Conservation (phyloP, 73 alveolate species). For the Tetrahymena malaccensis region DNA sequence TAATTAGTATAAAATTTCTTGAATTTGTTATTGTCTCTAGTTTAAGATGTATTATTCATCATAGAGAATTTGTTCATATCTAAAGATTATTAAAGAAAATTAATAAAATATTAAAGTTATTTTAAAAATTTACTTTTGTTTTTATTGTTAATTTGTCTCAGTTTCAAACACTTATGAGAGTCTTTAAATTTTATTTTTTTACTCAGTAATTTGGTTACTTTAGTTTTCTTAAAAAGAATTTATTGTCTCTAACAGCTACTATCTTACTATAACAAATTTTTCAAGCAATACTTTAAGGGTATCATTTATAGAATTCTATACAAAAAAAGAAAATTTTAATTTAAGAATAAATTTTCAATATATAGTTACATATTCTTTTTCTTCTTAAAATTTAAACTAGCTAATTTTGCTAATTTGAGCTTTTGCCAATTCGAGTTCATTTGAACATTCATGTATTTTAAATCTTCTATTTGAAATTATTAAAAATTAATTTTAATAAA, state of each 20-base stretch:
- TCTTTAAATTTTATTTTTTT: not conserved
- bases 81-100: too few relatives aligned
- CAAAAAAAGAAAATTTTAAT: not conserved
- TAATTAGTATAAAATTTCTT: not conserved
- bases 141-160: not conserved
- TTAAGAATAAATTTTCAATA: not conserved
- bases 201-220: not conserved
- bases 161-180: not conserved
- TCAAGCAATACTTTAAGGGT: not conserved
- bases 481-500: not conserved
- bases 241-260: not conserved
- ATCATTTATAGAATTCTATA: not conserved
- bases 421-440: not conserved
- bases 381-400: not conserved
- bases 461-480: not conserved
- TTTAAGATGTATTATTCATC: not conserved
- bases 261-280: not conserved
- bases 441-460: not conserved
- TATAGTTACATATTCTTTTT: not conserved
- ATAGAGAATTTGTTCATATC: not conserved
- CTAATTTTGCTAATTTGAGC: not conserved
- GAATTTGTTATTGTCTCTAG: not conserved
- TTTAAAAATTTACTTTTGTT: not conserved
- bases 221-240: not conserved
- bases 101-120: too few relatives aligned